Percentiles rank a stretch among this genome's conserved stretches.
Evolutionary conservation across 179 eudicot species (phyloP).

Genomic region (Spergularia azorica): DNA sequence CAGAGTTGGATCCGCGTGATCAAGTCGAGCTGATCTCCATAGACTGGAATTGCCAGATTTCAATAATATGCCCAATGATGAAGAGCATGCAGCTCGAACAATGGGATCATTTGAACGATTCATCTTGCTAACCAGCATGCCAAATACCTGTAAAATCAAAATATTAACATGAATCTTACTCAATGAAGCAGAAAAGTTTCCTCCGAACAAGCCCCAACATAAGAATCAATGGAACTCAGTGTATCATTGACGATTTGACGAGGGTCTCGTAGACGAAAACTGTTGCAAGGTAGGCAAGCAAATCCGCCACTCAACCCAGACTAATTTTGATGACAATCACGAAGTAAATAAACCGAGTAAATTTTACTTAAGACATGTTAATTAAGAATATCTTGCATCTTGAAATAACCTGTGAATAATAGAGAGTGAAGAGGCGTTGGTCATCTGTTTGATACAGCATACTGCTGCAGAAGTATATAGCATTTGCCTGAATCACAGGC

Average conservation of each 20-base stretch:
- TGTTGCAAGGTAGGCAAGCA: neutral
- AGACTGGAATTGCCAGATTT: conserved; percentile 61
- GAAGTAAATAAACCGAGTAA: neutral
- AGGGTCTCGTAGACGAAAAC: neutral
- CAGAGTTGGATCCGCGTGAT: conserved; percentile 51
- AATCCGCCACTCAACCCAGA: neutral
- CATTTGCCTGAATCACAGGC: conserved; percentile 96
- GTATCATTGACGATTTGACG: neutral
- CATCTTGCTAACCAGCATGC: conserved; percentile 73
- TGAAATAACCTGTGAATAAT: conserved; percentile 66
- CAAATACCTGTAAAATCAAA: conserved; percentile 59
- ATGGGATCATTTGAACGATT: conserved; percentile 75
- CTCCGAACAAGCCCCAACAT: neutral
- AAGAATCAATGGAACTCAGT: neutral
- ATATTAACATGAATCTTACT: conserved; percentile 6
- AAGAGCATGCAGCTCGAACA: conserved; percentile 86
- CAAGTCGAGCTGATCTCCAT: conserved; percentile 79
- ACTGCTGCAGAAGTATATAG: conserved; percentile 83
- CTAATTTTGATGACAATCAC: neutral
- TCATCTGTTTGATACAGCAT: conserved; percentile 79
- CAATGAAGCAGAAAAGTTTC: neutral
- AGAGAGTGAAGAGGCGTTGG: conserved; percentile 65
- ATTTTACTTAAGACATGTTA: too few relatives aligned
- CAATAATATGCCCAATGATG: conserved; percentile 74
- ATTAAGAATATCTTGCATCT: conserved; percentile 2